Base-by-base conservation (phyloP, 2,329 filamentous ascomycete species). In the Monilinia polystroma region DNA sequence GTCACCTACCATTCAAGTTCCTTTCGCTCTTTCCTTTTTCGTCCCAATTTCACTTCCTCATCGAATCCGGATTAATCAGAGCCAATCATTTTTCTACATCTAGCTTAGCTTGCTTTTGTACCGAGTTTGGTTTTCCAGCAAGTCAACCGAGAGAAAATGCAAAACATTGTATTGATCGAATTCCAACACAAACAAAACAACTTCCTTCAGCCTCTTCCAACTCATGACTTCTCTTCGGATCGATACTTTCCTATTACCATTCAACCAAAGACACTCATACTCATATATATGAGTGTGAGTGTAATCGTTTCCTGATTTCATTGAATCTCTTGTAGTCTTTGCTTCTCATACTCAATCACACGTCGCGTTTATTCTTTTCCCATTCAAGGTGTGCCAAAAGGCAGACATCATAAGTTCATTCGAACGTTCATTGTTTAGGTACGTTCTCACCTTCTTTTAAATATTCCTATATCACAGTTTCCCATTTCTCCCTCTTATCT, bases 41-140 rank as follows among this genome's bases (percentile, higher is more conserved):
- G 4, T 41, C 58, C 26, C 58, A 62, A 41, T 45, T 62, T 62
- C 58, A 38, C 58, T 38, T 26, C 14, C n/a, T 20, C 14, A 38
- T 26, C 23, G 26, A 60, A 18, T 51, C 23, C 23, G 1, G 23
- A 23, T 23, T 23, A 6, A 18, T 1, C 6, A 11, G 45, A 35
- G 11, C 54, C 12, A 62, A 62, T 41, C 32, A 26, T 14, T 26
- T n/a, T 16, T 62, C 58, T 26, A 14, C 2, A 51, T 62, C 4
- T 8, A 7, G 11, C 45, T 26, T 51, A 60, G 58, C 58, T 60
- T 60, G 38, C 29, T 23, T 23, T 18, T 20, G 29, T 49, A 49
- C 57, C 57, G 57, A 47, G 11, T 59, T 59, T 49, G 41, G 12
- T 59, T 47, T 47, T 11, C 43, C 14, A 5, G 41, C 18, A 47